Evolutionary conservation across 805 yeast genomes (phyloP).

Genomic region (Nakazawaea siamensis): DNA sequence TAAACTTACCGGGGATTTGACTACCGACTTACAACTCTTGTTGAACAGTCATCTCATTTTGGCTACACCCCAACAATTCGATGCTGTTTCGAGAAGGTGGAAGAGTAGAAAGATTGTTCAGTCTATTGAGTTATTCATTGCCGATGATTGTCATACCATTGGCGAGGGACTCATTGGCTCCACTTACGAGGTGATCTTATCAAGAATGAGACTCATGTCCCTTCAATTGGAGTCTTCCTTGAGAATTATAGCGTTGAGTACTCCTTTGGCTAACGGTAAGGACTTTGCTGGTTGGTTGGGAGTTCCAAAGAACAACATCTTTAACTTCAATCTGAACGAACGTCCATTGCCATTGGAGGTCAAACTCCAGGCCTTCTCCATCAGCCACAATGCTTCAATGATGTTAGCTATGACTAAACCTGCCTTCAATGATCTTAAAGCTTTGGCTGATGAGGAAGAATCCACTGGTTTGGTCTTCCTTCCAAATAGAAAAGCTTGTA

Average conservation of each 20-base stretch:
- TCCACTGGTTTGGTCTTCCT: conserved; percentile 43
- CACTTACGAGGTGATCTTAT: conserved; percentile 58
- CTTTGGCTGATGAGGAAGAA: conserved; percentile 20
- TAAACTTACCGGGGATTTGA: conserved; percentile 50
- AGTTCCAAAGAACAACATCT: conserved; percentile 48
- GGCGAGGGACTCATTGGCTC: conserved; percentile 52
- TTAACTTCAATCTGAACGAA: conserved; percentile 62
- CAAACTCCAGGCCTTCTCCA: conserved; percentile 40
- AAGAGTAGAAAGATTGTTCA: conserved; percentile 66
- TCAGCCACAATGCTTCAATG: conserved; percentile 43
- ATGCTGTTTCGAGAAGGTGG: conserved; percentile 72
- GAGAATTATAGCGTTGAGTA: conserved; percentile 63
- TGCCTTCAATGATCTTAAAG: conserved; percentile 32
- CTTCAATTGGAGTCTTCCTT: conserved; percentile 50
- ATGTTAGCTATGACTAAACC: conserved; percentile 43
- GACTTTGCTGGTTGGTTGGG: conserved; percentile 89
- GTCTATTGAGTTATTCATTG: conserved; percentile 56
- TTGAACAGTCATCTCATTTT: conserved; percentile 59
- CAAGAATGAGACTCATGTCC: conserved; percentile 65
- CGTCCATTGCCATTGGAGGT: conserved; percentile 50
- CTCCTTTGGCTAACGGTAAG: conserved; percentile 63
- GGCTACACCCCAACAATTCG: conserved; percentile 77
- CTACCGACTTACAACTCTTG: conserved; percentile 45
- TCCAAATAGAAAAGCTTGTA: conserved; percentile 44
- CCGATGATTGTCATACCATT: conserved; percentile 65